Evolutionary conservation across 2,329 filamentous ascomycete genomes (phyloP).

Genomic region (Samsoniella hepiali): DNA sequence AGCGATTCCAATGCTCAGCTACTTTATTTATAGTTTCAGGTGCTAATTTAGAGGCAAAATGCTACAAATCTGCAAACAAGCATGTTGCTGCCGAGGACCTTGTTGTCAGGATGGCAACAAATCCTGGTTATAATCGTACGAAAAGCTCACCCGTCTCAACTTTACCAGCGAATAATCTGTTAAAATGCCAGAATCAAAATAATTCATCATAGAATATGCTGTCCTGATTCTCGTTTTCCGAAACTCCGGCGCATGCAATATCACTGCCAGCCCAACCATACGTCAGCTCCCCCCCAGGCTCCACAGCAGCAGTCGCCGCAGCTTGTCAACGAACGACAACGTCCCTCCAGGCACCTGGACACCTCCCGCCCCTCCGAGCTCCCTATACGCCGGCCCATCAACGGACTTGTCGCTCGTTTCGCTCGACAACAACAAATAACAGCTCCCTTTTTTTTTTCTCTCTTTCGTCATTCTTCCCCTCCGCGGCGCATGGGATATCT

Average conservation of each 20-base stretch:
- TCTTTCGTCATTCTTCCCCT: no score
- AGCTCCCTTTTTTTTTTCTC: no score
- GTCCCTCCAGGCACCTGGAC: constrained; percentile 3
- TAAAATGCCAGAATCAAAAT: background rate
- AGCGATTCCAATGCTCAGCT: no score
- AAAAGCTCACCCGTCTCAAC: no score
- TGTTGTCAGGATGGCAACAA: no score
- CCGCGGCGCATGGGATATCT: background rate
- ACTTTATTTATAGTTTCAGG: no score
- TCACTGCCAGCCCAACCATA: constrained; percentile 7
- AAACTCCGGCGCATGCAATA: background rate
- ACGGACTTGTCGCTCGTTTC: background rate
- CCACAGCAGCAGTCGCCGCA: constrained; percentile 14
- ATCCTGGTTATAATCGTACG: no score
- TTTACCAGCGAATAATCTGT: no score
- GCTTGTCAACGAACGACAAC: constrained; percentile 8
- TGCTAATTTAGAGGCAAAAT: no score
- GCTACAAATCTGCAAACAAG: no score
- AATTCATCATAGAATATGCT: background rate
- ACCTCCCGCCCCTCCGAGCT: constrained; percentile 8
- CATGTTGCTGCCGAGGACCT: no score
- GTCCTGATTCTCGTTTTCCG: background rate
- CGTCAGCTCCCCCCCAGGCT: constrained; percentile 14
- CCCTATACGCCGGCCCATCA: background rate
- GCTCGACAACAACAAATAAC: background rate